Conservation (phyloP, 495 filamentous ascomycete species). For the Pyrenula aspistea region DNA sequence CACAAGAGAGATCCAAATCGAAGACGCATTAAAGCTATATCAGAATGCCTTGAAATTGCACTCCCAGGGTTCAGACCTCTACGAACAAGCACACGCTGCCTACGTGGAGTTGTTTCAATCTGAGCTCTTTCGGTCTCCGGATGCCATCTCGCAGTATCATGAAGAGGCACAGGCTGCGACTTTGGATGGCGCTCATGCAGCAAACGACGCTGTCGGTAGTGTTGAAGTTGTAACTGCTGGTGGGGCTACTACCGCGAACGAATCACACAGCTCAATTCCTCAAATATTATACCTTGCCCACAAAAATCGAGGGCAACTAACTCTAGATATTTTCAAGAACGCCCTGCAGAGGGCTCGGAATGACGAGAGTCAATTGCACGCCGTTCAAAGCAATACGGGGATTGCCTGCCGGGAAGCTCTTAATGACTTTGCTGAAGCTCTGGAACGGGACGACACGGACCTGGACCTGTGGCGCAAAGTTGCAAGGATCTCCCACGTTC, state of each 20-base stretch:
- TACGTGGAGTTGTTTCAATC: slow-evolving; percentile 79
- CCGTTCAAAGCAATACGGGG: not conserved
- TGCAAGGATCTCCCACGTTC: slow-evolving; percentile 60
- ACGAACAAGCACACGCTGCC: slow-evolving; percentile 64
- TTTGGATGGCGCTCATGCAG: slow-evolving; percentile 15
- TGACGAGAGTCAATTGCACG: not conserved
- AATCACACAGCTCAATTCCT: slow-evolving; percentile 64
- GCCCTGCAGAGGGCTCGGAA: slow-evolving; percentile 14
- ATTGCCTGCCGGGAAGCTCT: slow-evolving; percentile 20
- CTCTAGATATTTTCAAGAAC: slow-evolving; percentile 35
- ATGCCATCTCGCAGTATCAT: slow-evolving; percentile 64
- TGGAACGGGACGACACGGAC: slow-evolving; percentile 86
- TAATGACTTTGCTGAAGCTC: slow-evolving; percentile 56
- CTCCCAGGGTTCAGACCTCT: slow-evolving; percentile 68
- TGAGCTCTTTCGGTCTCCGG: slow-evolving; percentile 86
- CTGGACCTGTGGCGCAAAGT: slow-evolving; percentile 87
- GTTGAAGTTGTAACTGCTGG: slow-evolving; percentile 26
- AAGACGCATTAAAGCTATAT: slow-evolving; percentile 93
- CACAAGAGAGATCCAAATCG: slow-evolving; percentile 91
- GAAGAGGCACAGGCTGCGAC: slow-evolving; percentile 19
- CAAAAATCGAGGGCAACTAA: slow-evolving; percentile 89
- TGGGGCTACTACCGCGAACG: slow-evolving; percentile 44
- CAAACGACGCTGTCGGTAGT: slow-evolving; percentile 12
- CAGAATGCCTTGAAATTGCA: slow-evolving; percentile 86
- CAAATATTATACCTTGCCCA: slow-evolving; percentile 85